Conservation (phyloP, 352 stramenopile genomes). For the Pythium volutum region DNA sequence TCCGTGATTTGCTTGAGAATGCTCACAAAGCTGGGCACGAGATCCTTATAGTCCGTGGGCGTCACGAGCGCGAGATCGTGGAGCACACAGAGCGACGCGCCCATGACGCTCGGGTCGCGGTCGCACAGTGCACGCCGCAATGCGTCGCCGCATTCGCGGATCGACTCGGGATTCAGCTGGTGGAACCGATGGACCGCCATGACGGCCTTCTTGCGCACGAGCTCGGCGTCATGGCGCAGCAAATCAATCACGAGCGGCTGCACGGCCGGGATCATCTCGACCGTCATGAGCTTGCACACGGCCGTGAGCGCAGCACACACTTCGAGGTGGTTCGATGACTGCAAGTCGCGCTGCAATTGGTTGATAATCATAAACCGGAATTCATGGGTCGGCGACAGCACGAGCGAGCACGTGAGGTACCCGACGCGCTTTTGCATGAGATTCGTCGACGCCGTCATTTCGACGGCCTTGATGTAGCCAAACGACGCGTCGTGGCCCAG, state of each 20-base stretch:
- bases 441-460: constrained; percentile 97
- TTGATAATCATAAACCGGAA: constrained; percentile 99
- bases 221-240: constrained; percentile 94
- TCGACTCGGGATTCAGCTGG: constrained; percentile 95
- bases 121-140: constrained; percentile 97
- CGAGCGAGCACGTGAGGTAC: constrained; percentile 94
- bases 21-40: constrained; percentile 97
- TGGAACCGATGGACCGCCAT: constrained; percentile 98
- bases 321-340: constrained; percentile 92
- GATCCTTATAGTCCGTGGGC: constrained; percentile 96
- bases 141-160: constrained; percentile 88
- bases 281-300: constrained; percentile 95
- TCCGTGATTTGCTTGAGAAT: constrained; percentile 99
- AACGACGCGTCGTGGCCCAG: constrained; percentile 99
- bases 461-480: constrained; percentile 97
- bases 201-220: constrained; percentile 99
- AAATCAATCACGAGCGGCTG: constrained; percentile 95
- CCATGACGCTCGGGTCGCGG: constrained; percentile 99
- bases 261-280: constrained; percentile 98
- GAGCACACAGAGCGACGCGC: constrained; percentile 91
- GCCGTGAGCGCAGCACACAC: constrained; percentile 95
- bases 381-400: constrained; percentile 97
- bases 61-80: constrained; percentile 92
- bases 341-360: constrained; percentile 95
- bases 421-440: constrained; percentile 98